Conservation (phyloP, 306 rosid genomes). For the Styphnolobium japonicum region DNA sequence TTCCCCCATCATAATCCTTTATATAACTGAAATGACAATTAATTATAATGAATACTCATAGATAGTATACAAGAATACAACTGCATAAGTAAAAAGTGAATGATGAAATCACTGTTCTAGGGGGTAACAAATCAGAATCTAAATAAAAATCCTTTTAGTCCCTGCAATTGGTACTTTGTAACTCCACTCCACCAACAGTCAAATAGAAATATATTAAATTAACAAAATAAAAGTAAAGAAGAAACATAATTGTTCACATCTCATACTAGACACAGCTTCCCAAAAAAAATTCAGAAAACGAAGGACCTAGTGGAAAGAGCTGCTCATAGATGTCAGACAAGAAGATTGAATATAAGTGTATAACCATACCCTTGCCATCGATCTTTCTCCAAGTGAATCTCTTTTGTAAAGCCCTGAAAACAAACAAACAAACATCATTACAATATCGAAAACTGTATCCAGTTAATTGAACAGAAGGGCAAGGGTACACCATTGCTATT, state of each 20-base stretch:
- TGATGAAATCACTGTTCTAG: neutral
- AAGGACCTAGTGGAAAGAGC: slow-evolving; percentile 12
- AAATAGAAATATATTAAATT: neutral
- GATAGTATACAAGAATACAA: neutral
- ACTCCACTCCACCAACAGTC: neutral
- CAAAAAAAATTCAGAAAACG: neutral
- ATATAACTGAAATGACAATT: slow-evolving; percentile 64
- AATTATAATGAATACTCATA: slow-evolving; percentile 14
- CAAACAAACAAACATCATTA: slow-evolving; percentile 18
- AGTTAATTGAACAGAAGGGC: neutral
- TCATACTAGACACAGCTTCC: neutral
- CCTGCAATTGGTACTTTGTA: neutral
- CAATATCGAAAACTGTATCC: neutral
- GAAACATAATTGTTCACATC: neutral
- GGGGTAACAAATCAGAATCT: neutral
- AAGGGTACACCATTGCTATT: neutral
- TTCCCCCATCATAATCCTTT: slow-evolving; percentile 97
- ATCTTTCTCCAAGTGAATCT: slow-evolving; percentile 94
- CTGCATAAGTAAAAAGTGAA: neutral
- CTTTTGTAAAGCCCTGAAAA: slow-evolving; percentile 92
- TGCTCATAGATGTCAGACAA: slow-evolving; percentile 11
- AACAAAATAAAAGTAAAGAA: neutral
- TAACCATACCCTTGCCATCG: slow-evolving; percentile 94
- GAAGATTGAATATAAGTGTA: slow-evolving; percentile 19
- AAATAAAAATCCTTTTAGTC: neutral